Conservation (phyloP, 2,329 filamentous ascomycete species). For the Fusarium zealandicum region DNA sequence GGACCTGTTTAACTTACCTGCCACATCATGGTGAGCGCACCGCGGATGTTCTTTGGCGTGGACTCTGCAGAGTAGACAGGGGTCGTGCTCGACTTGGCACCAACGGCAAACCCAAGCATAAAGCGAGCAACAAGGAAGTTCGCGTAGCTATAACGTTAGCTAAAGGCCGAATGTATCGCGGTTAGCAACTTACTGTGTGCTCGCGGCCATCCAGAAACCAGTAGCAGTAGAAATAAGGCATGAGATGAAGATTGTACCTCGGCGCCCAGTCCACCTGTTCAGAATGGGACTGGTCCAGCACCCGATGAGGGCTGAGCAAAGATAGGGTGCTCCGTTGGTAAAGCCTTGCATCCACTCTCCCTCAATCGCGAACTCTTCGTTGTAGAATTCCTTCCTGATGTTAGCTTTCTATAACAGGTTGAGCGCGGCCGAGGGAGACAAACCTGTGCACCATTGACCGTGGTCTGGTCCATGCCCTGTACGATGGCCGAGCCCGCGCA, state of each 20-base stretch:
- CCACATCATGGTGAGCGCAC: slow-evolving; percentile 51
- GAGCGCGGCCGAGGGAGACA: slow-evolving; percentile 46
- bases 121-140: slow-evolving; percentile 47
- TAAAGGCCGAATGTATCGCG: fast-evolving
- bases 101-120: slow-evolving; percentile 48
- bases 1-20: slow-evolving; percentile 16
- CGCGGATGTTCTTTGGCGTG: slow-evolving; percentile 49
- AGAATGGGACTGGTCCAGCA: slow-evolving; percentile 52
- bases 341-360: slow-evolving; percentile 60
- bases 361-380: slow-evolving; percentile 43
- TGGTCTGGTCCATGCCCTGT: slow-evolving; percentile 72
- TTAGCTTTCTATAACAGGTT: too few species aligned
- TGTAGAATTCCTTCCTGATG: slow-evolving; percentile 45
- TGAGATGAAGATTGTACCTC: slow-evolving; percentile 70
- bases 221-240: slow-evolving; percentile 60
- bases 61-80: slow-evolving; percentile 49
- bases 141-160: slow-evolving; percentile 7
- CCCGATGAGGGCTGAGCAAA: slow-evolving; percentile 55
- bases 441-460: slow-evolving; percentile 69
- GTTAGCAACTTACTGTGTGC: slow-evolving; percentile 58
- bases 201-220: slow-evolving; percentile 63
- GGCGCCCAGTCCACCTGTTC: slow-evolving; percentile 68
- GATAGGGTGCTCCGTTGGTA: slow-evolving; percentile 61
- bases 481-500: slow-evolving; percentile 61
- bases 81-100: slow-evolving; percentile 47